Evolutionary conservation across 2,329 filamentous ascomycete species (phyloP).

Genomic region (Botryotinia calthae): DNA sequence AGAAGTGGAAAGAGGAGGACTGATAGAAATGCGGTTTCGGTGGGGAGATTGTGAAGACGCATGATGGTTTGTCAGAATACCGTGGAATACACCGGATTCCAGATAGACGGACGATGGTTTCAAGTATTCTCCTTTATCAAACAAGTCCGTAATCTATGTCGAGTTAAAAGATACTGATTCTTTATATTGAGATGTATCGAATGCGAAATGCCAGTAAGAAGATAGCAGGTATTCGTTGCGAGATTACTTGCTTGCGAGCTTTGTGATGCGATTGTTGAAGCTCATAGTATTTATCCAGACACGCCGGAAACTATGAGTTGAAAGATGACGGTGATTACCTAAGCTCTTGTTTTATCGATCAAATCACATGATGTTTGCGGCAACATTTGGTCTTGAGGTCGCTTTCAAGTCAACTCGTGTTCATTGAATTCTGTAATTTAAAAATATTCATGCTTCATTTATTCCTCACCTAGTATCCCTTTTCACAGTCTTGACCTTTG

Average conservation of each 20-base stretch:
- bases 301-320: background rate
- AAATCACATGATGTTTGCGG: constrained; percentile 10
- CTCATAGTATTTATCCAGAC: background rate
- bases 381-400: background rate
- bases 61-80: constrained; percentile 24
- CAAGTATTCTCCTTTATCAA: background rate
- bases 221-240: background rate
- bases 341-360: background rate
- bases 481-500: background rate
- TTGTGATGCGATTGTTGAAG: background rate
- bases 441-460: background rate
- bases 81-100: background rate
- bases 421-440: background rate
- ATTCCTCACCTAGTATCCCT: background rate
- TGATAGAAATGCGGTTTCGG: constrained; percentile 34
- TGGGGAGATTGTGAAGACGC: constrained; percentile 30
- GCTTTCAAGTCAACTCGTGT: background rate
- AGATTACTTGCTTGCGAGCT: background rate
- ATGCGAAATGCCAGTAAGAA: background rate
- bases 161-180: background rate
- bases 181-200: background rate
- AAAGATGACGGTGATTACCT: constrained; percentile 18
- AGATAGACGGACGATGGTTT: background rate
- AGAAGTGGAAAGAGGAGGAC: constrained; percentile 35
- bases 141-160: background rate